phyloP scores from a whole-genome alignment of 2,329 filamentous ascomycete genomes.

The Fusarium fujikuroi region DNA sequence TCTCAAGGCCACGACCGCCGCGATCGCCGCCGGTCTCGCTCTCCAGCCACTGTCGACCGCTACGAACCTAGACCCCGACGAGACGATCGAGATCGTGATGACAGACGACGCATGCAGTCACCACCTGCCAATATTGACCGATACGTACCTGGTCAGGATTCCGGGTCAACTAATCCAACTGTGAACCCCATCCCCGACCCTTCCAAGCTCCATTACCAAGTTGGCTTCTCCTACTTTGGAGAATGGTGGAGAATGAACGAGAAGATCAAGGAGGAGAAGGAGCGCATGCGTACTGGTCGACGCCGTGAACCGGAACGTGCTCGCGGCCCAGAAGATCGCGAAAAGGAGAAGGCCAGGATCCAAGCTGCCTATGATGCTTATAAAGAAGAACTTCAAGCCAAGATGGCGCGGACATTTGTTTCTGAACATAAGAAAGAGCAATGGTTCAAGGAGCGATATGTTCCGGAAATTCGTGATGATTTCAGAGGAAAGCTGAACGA shows the following conservation, averaged over 20 bases:
- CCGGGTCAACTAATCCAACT: constrained; percentile 52
- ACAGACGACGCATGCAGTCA: constrained; percentile 69
- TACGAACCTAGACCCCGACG: constrained; percentile 78
- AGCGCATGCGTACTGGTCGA: constrained; percentile 75
- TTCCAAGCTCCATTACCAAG: constrained; percentile 78
- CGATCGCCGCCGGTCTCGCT: constrained; percentile 74
- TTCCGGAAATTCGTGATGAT: constrained; percentile 80
- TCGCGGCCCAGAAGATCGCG: constrained; percentile 77
- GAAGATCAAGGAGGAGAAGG: constrained; percentile 83
- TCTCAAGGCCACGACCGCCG: constrained; percentile 65
- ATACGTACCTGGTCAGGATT: constrained; percentile 81
- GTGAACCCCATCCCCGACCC: constrained; percentile 79
- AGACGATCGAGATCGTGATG: constrained; percentile 73
- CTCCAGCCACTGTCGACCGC: constrained; percentile 76
- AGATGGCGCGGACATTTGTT: constrained; percentile 91
- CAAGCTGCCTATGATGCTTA: constrained; percentile 75
- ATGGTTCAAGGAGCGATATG: constrained; percentile 97
- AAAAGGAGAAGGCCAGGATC: constrained; percentile 82
- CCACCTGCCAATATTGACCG: constrained; percentile 81
- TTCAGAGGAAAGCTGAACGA: constrained; percentile 81
- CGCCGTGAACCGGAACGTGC: constrained; percentile 72
- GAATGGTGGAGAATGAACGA: constrained; percentile 90
- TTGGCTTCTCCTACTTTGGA: constrained; percentile 86
- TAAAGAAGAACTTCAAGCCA: constrained; percentile 75
- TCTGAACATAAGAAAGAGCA: constrained; percentile 93